These are phyloP conservation scores for Fistulifera pelliculosa DNA, from an alignment of 108 stramenopile genomes.

Conservation along the genomic window DNA sequence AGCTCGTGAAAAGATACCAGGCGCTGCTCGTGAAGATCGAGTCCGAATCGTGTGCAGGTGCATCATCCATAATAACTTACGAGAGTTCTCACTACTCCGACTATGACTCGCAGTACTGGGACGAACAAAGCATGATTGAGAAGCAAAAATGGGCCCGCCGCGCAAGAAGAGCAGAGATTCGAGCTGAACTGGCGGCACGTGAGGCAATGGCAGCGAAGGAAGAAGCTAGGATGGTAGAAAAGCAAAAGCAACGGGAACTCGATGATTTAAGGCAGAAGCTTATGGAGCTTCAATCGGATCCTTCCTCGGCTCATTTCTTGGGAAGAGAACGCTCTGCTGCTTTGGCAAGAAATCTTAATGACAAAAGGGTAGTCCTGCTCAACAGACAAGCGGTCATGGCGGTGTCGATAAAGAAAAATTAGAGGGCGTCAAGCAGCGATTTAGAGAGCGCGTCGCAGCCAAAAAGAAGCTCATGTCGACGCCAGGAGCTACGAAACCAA, in stretches of 20 bases:
- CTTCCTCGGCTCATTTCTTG: conserved; percentile 15
- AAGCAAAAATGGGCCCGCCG: conserved; percentile 46
- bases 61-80: conserved; percentile 39
- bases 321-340: no score
- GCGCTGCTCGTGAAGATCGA: conserved; percentile 60
- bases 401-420: conserved; percentile 17
- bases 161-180: conserved; percentile 62
- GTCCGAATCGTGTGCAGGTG: conserved; percentile 31
- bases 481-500: no score
- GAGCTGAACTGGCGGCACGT: conserved; percentile 66
- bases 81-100: conserved; percentile 41
- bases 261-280: conserved; percentile 40
- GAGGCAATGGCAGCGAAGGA: conserved; percentile 56
- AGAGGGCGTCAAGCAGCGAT: conserved; percentile 56
- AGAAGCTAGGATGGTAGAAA: conserved; percentile 33
- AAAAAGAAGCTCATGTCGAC: neutral
- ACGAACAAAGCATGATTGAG: conserved; percentile 16
- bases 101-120: conserved; percentile 10
- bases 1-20: conserved; percentile 65
- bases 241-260: conserved; percentile 61
- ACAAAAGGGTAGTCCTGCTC: no score
- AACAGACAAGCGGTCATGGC: neutral
- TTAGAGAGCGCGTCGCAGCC: conserved; percentile 44
- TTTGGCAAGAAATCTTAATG: no score
- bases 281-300: conserved; percentile 31